Percentiles rank a stretch among this genome's conserved stretches.
phyloP scores from a whole-genome alignment of 495 filamentous ascomycete species.

The Aspergillus campestris region DNA sequence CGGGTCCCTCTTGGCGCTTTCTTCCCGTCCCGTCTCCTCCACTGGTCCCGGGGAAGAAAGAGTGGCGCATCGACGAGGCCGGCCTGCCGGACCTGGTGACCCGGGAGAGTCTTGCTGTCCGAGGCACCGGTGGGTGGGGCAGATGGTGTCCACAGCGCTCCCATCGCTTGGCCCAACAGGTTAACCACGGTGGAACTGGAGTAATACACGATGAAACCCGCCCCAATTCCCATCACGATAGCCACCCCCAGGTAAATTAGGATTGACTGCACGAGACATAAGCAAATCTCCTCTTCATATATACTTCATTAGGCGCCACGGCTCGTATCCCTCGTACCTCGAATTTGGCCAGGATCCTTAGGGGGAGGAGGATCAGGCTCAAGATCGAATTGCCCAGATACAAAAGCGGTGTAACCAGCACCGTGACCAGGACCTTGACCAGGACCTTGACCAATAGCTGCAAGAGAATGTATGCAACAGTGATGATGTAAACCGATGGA shows the following conservation, averaged over 20 bases:
- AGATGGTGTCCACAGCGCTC: not conserved
- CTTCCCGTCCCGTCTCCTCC: slow-evolving; percentile 10
- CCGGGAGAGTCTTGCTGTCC: too few relatives aligned
- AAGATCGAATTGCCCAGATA: slow-evolving; percentile 30
- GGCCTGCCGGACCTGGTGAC: too few relatives aligned
- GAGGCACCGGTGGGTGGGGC: not conserved
- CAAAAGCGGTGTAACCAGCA: slow-evolving; percentile 38
- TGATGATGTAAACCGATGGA: slow-evolving; percentile 21
- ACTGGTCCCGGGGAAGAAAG: slow-evolving; percentile 21
- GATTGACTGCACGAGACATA: slow-evolving; percentile 42
- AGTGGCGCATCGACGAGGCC: too few relatives aligned
- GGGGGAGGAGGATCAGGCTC: slow-evolving; percentile 26
- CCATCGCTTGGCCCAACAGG: slow-evolving; percentile 2
- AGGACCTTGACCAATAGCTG: too few relatives aligned
- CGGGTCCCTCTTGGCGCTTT: too few relatives aligned
- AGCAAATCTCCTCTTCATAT: slow-evolving; percentile 13
- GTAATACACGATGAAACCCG: slow-evolving; percentile 42
- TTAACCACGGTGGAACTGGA: slow-evolving; percentile 12
- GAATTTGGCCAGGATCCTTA: slow-evolving; percentile 45
- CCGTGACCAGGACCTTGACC: slow-evolving; percentile 7
- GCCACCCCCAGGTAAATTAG: slow-evolving; percentile 58
- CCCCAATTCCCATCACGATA: slow-evolving; percentile 44
- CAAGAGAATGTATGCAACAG: too few relatives aligned
- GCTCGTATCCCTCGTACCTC: slow-evolving; percentile 44
- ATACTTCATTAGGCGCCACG: not conserved